Evolutionary conservation across 1,284 basidiomycete species (phyloP).

Genomic region (Golubevia sp.): DNA sequence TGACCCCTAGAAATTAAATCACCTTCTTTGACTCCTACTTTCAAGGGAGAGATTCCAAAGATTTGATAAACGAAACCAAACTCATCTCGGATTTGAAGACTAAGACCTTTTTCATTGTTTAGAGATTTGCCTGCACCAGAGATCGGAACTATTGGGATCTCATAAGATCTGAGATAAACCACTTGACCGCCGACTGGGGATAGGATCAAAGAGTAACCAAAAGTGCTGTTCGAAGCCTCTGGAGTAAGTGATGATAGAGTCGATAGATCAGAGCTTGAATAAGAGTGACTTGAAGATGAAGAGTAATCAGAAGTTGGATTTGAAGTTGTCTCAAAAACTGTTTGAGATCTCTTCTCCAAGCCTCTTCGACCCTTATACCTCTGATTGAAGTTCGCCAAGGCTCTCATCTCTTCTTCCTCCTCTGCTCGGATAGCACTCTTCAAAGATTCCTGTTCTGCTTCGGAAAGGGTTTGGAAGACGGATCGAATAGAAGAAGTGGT

Average conservation of each 20-base stretch:
- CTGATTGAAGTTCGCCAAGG: neutral
- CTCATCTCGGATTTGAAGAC: conserved; percentile 42
- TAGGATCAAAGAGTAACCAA: conserved; percentile 15
- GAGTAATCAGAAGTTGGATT: neutral
- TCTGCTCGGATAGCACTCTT: neutral
- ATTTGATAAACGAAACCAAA: conserved; percentile 48
- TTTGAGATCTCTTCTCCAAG: neutral
- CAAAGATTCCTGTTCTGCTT: neutral
- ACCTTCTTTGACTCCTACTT: conserved; percentile 15
- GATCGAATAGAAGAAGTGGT: neutral
- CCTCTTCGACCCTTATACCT: neutral
- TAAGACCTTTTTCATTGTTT: conserved; percentile 36
- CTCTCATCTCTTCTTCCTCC: neutral
- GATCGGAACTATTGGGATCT: conserved; percentile 23
- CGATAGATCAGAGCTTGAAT: too few relatives aligned
- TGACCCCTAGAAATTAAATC: conserved; percentile 30
- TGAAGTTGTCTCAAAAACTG: neutral
- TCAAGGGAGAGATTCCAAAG: conserved; percentile 26
- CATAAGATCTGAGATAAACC: conserved; percentile 35
- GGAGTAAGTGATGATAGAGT: too few relatives aligned
- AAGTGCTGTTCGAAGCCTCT: too few relatives aligned
- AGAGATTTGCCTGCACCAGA: conserved; percentile 22
- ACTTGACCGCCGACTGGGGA: conserved; percentile 40
- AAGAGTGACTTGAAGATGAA: neutral
- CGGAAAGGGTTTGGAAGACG: neutral